A percentile compares a stretch with the other conserved stretches of the same genome.
Conservation (phyloP, 148 eudicot species). For the Polygonum aviculare region DNA sequence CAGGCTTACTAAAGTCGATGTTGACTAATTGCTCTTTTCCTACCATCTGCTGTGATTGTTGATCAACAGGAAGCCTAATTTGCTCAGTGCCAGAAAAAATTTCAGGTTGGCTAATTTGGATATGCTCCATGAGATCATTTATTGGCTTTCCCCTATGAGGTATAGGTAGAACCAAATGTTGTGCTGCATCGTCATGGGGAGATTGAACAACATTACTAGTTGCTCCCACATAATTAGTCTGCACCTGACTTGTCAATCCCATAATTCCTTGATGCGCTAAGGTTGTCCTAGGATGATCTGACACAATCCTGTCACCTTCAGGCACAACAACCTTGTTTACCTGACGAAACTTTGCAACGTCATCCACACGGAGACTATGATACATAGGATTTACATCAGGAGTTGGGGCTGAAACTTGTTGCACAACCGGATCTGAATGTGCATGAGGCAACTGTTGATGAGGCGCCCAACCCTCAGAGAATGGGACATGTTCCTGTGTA, state of each 20-base stretch:
- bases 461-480: slow-evolving; percentile 43
- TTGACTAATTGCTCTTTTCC: slow-evolving; percentile 16
- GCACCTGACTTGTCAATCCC: slow-evolving; percentile 23
- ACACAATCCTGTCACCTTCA: slow-evolving; percentile 6
- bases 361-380: slow-evolving; percentile 50
- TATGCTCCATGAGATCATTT: slow-evolving; percentile 20
- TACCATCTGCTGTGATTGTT: slow-evolving; percentile 16
- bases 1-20: slow-evolving; percentile 15
- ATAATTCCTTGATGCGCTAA: not conserved
- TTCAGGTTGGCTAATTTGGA: slow-evolving; percentile 36
- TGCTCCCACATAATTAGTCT: slow-evolving; percentile 19
- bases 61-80: slow-evolving; percentile 17
- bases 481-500: slow-evolving; percentile 35
- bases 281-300: slow-evolving; percentile 1
- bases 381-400: slow-evolving; percentile 38
- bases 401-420: slow-evolving; percentile 28
- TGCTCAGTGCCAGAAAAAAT: not conserved
- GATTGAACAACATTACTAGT: slow-evolving; percentile 23
- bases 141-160: slow-evolving; percentile 21
- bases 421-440: slow-evolving; percentile 67
- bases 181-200: slow-evolving; percentile 30
- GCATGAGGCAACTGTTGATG: slow-evolving; percentile 79
- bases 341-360: slow-evolving; percentile 28
- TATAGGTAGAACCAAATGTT: slow-evolving; percentile 20
- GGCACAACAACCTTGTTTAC: slow-evolving; percentile 16